phyloP scores from a whole-genome alignment of 2,329 filamentous ascomycete genomes.

The Emergomyces africanus region DNA sequence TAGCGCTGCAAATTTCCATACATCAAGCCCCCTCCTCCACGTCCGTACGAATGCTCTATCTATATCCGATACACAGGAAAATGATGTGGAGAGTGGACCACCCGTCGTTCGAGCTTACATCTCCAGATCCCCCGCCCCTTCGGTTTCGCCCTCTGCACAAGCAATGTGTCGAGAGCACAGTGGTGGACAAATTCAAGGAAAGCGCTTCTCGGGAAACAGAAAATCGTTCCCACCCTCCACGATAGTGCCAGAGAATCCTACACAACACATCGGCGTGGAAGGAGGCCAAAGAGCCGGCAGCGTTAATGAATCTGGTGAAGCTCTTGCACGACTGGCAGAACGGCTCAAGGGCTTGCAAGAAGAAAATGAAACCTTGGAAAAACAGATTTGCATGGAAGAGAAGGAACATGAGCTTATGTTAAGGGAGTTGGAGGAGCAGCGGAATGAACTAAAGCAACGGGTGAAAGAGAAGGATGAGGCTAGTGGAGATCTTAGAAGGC shows the following conservation, averaged over 20 bases:
- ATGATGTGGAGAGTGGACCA: conserved; percentile 22
- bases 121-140: conserved; percentile 39
- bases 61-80: conserved; percentile 23
- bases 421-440: conserved; percentile 59
- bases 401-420: conserved; percentile 55
- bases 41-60: conserved; percentile 56
- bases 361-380: conserved; percentile 69
- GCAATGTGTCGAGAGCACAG: conserved; percentile 54
- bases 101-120: conserved; percentile 40
- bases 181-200: conserved; percentile 38
- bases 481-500: conserved; percentile 69
- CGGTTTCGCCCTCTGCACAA: conserved; percentile 48
- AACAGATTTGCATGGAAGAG: conserved; percentile 54
- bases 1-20: conserved; percentile 83
- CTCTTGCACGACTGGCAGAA: conserved; percentile 65
- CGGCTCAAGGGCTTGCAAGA: conserved; percentile 66
- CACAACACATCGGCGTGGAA: conserved; percentile 28
- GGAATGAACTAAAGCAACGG: conserved; percentile 62
- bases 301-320: conserved; percentile 48
- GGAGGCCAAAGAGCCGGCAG: conserved; percentile 22
- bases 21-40: conserved; percentile 72
- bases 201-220: conserved; percentile 58
- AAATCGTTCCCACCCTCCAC: conserved; percentile 56
- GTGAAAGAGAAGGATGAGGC: conserved; percentile 85
- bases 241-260: conserved; percentile 19